Base-by-base conservation (phyloP, 73 alveolate genomes). In the Stentor roeselii region DNA sequence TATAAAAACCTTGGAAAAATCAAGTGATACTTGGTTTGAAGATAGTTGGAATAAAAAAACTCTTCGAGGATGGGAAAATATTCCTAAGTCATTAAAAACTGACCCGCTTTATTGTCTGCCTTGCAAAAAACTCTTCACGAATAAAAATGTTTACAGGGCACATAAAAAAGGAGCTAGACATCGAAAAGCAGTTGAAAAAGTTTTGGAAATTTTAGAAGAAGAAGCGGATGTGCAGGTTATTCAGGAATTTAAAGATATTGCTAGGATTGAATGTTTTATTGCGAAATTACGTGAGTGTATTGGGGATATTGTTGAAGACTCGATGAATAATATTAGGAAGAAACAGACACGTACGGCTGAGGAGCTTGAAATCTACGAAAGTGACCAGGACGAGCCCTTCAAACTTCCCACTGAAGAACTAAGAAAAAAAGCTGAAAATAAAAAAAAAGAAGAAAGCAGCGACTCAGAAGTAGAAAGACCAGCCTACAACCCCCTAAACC, bases 401-500 rank as follows among this genome's bases (percentile, higher is more conserved):
- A 87, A 75, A 3, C 41, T 83, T 31, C 78, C 83, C 60, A 60
- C 83, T 3, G 82, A 82, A 58, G 58, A 60, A 21, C 36, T 76
- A 39, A 61, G 86, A 40, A 74, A 59, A 31, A 74, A 32, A 38
- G 87, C 93, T 36, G 95, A 92, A 74, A 60, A 85, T 60, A 67
- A 82, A 75, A 86, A 90, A 82, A 93, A 94, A 85, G 84, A 87
- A 78, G 93, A 91, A 61, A 84, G 82, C 83, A 87, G 86, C 60
- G 93, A 87, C 78, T 85, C 88, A 27, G 98, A 92, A 84, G 99
- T 96, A 83, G 92, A 88, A 59, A 90, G 94, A 32, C 97, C 96
- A 35, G 91, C 91, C 86, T 91, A 93, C 85, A 97, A 98, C 84
- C 99, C 99, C 37, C 93, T 95, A 89, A 98, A 98, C 93, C 93